Evolutionary conservation across 2,329 filamentous ascomycete genomes (phyloP), one percentile per base, ranked within the genome.

Genomic region (Hypoxylon sp.): DNA sequence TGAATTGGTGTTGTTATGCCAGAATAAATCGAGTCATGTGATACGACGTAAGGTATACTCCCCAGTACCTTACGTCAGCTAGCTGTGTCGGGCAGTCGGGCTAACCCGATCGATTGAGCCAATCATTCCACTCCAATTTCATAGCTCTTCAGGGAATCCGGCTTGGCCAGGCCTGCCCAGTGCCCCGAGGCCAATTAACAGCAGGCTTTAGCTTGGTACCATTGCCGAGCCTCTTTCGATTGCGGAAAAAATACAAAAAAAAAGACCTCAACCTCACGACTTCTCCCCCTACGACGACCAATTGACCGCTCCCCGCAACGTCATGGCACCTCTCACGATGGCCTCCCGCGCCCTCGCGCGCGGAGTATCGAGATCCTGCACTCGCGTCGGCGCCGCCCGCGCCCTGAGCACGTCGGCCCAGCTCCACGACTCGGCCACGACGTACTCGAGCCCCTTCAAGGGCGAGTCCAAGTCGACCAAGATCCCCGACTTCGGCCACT

Each of bases 401-500:
- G 80, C 83, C 70, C 75, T 88, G 62, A 85, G 81, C 76, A 83
- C 83, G 63, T 79, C 82, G 52, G 76, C 81, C 60, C 72, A 78
- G 70, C 79, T 78, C 68, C 74, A 75, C 70, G 76, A 75, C 69
- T 70, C 75, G 53, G 72, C 78, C 46, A 76, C 76, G 63, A 78
- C 77, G 63, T 83, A 83, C 79, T 79, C 82, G 70, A 86, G 82
- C 75, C 86, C 86, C 65, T 88, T 88, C 84, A 84, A 82, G 77
- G 83, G 83, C 74, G 75, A 81, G 72, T 68, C 71, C 69, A 81
- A 80, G 74, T 79, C 76, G 69, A 87, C 83, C 77, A 87, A 90
- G 78, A 89, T 98, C 73, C 95, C 95, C 69, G 88, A 90, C 80
- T 98, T 96, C 79, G 86, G 86, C 77, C 89, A 92, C 76, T 99